Evolutionary conservation across 2,329 filamentous ascomycete genomes (phyloP), one percentile per base, ranked within the genome.

Genomic region (Elsinoe fawcettii): DNA sequence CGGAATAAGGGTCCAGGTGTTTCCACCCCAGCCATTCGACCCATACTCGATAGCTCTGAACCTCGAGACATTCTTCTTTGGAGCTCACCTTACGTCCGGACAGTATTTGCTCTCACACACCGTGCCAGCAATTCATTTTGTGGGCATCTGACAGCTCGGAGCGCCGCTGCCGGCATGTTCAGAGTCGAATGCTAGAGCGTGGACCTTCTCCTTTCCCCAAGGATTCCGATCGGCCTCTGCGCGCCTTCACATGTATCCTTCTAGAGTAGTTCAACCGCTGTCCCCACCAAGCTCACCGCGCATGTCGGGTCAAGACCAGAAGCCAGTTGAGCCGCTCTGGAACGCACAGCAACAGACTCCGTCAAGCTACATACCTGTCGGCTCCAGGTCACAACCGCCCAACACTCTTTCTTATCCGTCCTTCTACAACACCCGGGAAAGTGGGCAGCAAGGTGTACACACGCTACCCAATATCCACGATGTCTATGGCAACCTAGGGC

Each of bases 281-380:
- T 77, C 75, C 67, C 75, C 75, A 63, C 75, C 75, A 60, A 75
- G 67, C 61, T 77, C 75, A 67, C 75, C 75, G 68, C 75, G 71
- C 67, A 76, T 77, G 74, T 76, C 73, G 73, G 73, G 70, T 65
- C 74, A 73, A 64, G 68, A 70, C 66, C 67, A 70, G 60, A 73
- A 71, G 63, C 65, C 68, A 61, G 66, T 67, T 67, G 71, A 75
- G 55, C 71, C 71, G 66, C 70, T 73, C 63, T 75, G 73, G 73
- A 74, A 74, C 65, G 61, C 66, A 60, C 66, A 70, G 57, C 69
- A 71, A 59, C 51, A 66, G 56, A 70, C 70, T 60, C 60, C 67
- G 46, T 34, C 61, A 64, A 69, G 63, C 71, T 53, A 53, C 70
- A 47, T 62, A 66, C 32, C 66, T 64, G 12, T 66, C 67, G 25